A percentile compares a stretch with the other conserved stretches of the same genome.
These are phyloP conservation scores for Pseudocercospora fuligena DNA, from an alignment of 2,329 filamentous ascomycete species.

Conservation along the genomic window DNA sequence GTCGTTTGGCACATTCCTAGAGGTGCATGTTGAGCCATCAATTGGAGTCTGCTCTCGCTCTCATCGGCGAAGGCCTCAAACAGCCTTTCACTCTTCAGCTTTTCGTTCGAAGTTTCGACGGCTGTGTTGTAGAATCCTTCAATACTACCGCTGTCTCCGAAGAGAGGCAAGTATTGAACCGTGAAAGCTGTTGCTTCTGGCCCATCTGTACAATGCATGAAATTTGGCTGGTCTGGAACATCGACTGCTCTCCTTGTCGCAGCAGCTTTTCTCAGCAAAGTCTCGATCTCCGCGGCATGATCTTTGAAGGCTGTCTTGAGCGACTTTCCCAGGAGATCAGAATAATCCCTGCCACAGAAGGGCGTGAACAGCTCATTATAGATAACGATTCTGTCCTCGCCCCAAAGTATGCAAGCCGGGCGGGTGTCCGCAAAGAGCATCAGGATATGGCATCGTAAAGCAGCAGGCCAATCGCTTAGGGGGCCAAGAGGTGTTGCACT, in stretches of 20 bases:
- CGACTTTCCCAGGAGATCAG: slow-evolving; percentile 25
- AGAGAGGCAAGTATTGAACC: slow-evolving; percentile 31
- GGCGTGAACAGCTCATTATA: slow-evolving; percentile 46
- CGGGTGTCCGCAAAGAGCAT: slow-evolving; percentile 32
- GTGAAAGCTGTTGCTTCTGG: slow-evolving; percentile 33
- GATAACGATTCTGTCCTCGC: slow-evolving; percentile 41
- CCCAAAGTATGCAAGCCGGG: slow-evolving; percentile 33
- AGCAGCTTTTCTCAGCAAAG: slow-evolving; percentile 17
- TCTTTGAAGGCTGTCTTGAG: slow-evolving; percentile 19
- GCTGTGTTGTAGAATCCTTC: slow-evolving; percentile 33
- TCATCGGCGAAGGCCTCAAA: neutral
- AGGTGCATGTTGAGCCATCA: slow-evolving; percentile 46
- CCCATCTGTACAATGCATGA: slow-evolving; percentile 22
- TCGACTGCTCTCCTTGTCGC: slow-evolving; percentile 26
- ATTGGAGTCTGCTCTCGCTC: slow-evolving; percentile 43
- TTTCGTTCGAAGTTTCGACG: slow-evolving; percentile 27
- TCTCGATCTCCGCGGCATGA: neutral
- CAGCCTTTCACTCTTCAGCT: slow-evolving; percentile 5
- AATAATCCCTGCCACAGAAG: slow-evolving; percentile 38
- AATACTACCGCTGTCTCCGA: slow-evolving; percentile 26
- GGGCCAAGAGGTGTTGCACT: neutral
- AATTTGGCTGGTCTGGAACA: slow-evolving; percentile 26
- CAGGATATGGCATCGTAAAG: slow-evolving; percentile 13
- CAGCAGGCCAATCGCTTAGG: neutral
- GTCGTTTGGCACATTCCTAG: slow-evolving; percentile 45